phyloP scores from a whole-genome alignment of 2,329 filamentous ascomycete genomes.

The Cercospora brassicicola region DNA sequence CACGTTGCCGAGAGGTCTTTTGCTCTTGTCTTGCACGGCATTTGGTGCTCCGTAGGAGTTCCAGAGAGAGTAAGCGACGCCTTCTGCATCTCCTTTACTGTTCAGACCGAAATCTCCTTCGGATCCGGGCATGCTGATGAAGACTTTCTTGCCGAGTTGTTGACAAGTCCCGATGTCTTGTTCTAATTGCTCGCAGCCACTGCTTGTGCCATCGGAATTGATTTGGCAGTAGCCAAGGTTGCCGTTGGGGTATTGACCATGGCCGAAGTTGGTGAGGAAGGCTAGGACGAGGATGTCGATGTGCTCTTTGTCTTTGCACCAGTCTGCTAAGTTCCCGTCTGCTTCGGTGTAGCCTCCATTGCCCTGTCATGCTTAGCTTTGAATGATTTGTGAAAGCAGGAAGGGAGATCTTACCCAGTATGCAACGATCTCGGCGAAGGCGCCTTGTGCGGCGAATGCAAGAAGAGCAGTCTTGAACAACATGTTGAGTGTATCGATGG shows the following conservation, averaged over 20 bases:
- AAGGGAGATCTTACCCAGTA: not conserved
- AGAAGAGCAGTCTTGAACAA: not conserved
- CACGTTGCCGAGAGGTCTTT: constrained; percentile 30
- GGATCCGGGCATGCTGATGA: constrained; percentile 48
- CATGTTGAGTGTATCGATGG: not conserved
- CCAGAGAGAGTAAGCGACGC: constrained; percentile 47
- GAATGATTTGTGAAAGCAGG: too few relatives aligned
- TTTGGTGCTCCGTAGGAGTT: constrained; percentile 42
- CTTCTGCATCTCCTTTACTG: constrained; percentile 41
- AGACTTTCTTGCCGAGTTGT: constrained; percentile 44
- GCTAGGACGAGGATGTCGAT: constrained; percentile 16
- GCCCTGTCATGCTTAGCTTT: not conserved
- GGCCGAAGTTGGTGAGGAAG: constrained; percentile 20
- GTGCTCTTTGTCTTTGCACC: constrained; percentile 9
- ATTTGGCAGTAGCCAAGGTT: constrained; percentile 16
- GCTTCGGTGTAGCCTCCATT: not conserved
- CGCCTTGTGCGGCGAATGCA: not conserved
- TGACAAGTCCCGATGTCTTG: constrained; percentile 46
- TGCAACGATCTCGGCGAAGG: not conserved
- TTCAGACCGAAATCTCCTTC: constrained; percentile 40
- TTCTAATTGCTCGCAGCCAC: constrained; percentile 41
- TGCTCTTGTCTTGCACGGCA: not conserved
- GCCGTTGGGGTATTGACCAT: constrained; percentile 12
- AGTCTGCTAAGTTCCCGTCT: constrained; percentile 9
- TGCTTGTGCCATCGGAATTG: constrained; percentile 13